Evolutionary conservation across 768 basidiomycete species (phyloP), one percentile per base, ranked within the genome.

Genomic region (Vararia minispora): DNA sequence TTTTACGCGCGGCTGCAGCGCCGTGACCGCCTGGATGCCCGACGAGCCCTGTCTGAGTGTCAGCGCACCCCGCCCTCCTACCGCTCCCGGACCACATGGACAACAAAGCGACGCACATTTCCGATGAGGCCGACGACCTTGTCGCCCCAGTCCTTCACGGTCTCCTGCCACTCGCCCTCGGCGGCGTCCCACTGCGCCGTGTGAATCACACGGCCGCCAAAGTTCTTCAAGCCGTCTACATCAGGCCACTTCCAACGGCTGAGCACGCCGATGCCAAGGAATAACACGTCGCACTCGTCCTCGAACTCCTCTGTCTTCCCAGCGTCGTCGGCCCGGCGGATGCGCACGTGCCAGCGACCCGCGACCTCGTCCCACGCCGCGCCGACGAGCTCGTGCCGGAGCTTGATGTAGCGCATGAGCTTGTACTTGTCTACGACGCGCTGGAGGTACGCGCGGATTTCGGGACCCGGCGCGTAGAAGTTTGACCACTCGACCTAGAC

Each of bases 381-480:
- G 26, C 64, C 55, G 0, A 64, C 58, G 39, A 82, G 55, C 41
- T 74, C 69, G 47, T 77, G 75, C 8, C 61, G 61, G 1, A 78
- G 63, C 35, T 68, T 68, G 51, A 79, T 70, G 54, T 68, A 69
- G 8, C 59, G 62, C 37, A 56, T 49, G 21, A 81, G 62, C 33
- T 69, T 58, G 52, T 74, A 74, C 51, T 71, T 74, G 28, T 72
- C 69, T 12, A 68, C 74, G 12, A 76, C 61, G 17, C 55, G 52
- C 40, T 74, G 57, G 17, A 79, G 53, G 49, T 79, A 75, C 7
- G 55, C 52, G 18, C 56, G 66, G 17, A 82, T 79, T 52, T 82
- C 77, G 5, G 64, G 53, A 3, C 76, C 76, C 4, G 71, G 59
- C 4, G 76, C 65, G 40, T 77, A 79, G 55, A 73, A 76, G 4